Conservation (phyloP, 2,329 filamentous ascomycete species). For the Colletotrichum sp. region DNA sequence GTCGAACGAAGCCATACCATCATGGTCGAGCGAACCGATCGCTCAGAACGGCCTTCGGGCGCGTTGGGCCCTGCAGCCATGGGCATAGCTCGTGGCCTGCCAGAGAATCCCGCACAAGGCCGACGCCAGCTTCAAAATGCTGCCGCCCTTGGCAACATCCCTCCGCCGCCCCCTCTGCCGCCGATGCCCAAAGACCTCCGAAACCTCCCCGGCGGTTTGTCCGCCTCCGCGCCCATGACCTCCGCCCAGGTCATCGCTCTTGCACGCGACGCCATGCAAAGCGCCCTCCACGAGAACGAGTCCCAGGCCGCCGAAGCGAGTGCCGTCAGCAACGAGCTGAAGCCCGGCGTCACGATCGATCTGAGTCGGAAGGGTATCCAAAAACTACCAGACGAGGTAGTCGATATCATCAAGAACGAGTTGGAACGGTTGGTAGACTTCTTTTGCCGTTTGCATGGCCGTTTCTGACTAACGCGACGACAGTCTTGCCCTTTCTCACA, state of each 20-base stretch:
- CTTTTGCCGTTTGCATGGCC: neutral
- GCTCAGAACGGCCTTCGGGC: conserved; percentile 27
- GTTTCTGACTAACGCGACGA: neutral
- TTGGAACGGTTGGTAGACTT: conserved; percentile 66
- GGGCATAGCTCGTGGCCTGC: conserved; percentile 41
- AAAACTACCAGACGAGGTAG: conserved; percentile 73
- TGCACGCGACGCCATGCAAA: conserved; percentile 70
- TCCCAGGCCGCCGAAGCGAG: conserved; percentile 66
- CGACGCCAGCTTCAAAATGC: conserved; percentile 42
- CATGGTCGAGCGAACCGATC: conserved; percentile 22
- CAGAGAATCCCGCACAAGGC: conserved; percentile 43
- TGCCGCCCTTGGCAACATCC: conserved; percentile 44
- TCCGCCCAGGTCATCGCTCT: conserved; percentile 69
- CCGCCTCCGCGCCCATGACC: conserved; percentile 58
- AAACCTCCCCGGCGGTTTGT: conserved; percentile 52
- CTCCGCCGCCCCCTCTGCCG: conserved; percentile 45
- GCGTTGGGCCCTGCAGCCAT: conserved; percentile 36
- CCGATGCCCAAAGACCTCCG: conserved; percentile 52
- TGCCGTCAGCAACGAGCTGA: conserved; percentile 64
- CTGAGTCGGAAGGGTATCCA: conserved; percentile 78
- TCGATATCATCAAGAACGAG: conserved; percentile 76
- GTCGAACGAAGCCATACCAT: neutral
- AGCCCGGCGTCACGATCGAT: conserved; percentile 79
- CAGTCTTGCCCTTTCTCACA: conserved; percentile 83
- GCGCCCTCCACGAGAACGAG: conserved; percentile 69